These are phyloP conservation scores for Ustilago esculenta DNA, from an alignment of 1,284 basidiomycete species.

Conservation along the genomic window DNA sequence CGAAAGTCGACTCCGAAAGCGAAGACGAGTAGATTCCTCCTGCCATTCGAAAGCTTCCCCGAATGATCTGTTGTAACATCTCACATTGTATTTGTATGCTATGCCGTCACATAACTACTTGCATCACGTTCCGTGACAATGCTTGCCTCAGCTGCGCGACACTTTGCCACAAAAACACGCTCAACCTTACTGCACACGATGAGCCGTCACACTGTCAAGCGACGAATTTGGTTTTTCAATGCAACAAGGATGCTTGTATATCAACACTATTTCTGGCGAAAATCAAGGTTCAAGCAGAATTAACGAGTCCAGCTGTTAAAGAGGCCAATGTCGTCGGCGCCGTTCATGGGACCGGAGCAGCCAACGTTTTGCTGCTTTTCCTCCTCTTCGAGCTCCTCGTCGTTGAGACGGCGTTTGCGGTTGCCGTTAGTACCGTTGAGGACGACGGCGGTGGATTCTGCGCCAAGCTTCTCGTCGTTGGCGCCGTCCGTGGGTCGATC, in stretches of 20 bases:
- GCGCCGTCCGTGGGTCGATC: constrained; percentile 13
- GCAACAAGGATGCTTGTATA: not conserved
- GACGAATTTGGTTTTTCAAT: no score
- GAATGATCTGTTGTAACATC: constrained; percentile 5
- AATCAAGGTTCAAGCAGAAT: not conserved
- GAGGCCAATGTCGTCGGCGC: constrained; percentile 62
- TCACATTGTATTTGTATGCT: constrained; percentile 13
- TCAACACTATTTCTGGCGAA: not conserved
- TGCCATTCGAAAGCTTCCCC: no score
- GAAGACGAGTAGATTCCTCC: constrained; percentile 5
- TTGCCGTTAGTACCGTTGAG: constrained; percentile 23
- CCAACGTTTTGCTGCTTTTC: constrained; percentile 45
- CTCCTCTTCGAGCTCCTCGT: constrained; percentile 36
- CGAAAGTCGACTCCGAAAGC: constrained; percentile 5
- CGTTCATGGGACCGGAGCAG: constrained; percentile 65
- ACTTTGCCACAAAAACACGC: no score
- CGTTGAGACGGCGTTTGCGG: constrained; percentile 30
- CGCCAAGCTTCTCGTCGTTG: constrained; percentile 48
- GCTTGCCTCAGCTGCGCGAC: no score
- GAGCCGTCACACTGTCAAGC: no score
- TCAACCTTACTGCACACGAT: no score
- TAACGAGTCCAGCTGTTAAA: constrained; percentile 58
- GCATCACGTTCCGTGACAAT: no score
- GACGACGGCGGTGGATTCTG: constrained; percentile 12
- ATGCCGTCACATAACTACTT: no score